Evolutionary conservation across 257 asterid species (phyloP).

Genomic region (Cruciata laevipes): DNA sequence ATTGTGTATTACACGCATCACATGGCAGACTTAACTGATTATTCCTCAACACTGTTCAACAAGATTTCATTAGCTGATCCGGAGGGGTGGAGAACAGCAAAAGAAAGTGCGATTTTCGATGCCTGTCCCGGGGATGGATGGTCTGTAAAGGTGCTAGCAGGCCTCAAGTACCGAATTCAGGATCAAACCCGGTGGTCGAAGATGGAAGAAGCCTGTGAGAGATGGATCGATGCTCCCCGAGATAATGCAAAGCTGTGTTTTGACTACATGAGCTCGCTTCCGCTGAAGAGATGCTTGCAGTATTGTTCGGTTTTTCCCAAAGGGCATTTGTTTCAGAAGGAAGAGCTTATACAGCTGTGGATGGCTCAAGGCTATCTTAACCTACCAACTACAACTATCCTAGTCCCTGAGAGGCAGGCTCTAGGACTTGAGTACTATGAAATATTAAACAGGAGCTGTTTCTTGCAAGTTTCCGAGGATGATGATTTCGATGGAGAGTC

Average conservation of each 20-base stretch:
- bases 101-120: not conserved
- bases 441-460: constrained; percentile 11
- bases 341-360: constrained; percentile 27
- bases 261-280: not conserved
- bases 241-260: not conserved
- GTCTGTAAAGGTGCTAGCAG: not conserved
- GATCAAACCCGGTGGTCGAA: not conserved
- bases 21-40: not conserved
- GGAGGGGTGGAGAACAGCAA: not conserved
- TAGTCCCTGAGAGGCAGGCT: not conserved
- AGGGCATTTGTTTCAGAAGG: constrained; percentile 17
- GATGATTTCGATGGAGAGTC: constrained; percentile 1
- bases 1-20: not conserved
- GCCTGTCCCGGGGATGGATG: not conserved
- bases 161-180: not conserved
- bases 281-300: not conserved
- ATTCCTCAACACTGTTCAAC: not conserved
- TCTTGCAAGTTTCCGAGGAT: constrained; percentile 16
- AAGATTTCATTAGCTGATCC: not conserved
- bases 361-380: constrained; percentile 20
- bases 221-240: not conserved
- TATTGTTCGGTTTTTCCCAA: constrained; percentile 16
- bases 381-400: not conserved
- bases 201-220: not conserved
- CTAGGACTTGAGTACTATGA: constrained; percentile 6